Evolutionary conservation across 106 monocot genomes (phyloP), one percentile per base, ranked within the genome.

Genomic region (Amphibolis antarctica): DNA sequence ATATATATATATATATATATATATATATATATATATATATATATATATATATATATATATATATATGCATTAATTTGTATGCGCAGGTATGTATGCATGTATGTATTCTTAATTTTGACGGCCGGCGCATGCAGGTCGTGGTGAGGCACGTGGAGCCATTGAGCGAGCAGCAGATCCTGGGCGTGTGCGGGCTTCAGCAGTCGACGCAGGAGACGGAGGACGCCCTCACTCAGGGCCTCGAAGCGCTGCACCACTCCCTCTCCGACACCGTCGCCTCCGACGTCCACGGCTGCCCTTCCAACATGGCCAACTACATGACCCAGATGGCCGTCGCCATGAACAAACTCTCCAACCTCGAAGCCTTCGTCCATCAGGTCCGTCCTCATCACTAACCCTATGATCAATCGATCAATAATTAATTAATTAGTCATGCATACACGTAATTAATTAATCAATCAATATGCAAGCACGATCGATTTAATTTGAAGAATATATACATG

Each of bases 241-340:
- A 86, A 27, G 77, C 86, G 23, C 94, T 89, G 1, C 31, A 89
- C 75, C 83, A 72, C 13, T 89, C 89, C 5, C 75, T 96, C 18
- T 81, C 86, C 0, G 89, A 86, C 55, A 78, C 89, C 24, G 67
- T 89, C 28, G 47, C 80, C 59, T 84, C 86, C 46, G 83, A 85
- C 59, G 81, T 77, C 1, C 71, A 59, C 43, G 81, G 79, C 76
- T 77, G 42, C 74, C 72, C 85, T 0, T 79, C 83, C 20, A 81
- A 89, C 79, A 78, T 93, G 75, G 93, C 86, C 58, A 85, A 85
- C 64, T 88, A 89, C 81, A 93, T 93, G 93, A 81, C 75, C 10
- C 88, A 88, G 71, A 93, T 93, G 88, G 83, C 79, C 28, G 21
- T 81, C 26, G 89, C 93, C 72, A 73, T 93, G 54, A 84, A 76